Conservation (phyloP, 148 eudicot genomes). For the Vaccinium vitisidaea region DNA sequence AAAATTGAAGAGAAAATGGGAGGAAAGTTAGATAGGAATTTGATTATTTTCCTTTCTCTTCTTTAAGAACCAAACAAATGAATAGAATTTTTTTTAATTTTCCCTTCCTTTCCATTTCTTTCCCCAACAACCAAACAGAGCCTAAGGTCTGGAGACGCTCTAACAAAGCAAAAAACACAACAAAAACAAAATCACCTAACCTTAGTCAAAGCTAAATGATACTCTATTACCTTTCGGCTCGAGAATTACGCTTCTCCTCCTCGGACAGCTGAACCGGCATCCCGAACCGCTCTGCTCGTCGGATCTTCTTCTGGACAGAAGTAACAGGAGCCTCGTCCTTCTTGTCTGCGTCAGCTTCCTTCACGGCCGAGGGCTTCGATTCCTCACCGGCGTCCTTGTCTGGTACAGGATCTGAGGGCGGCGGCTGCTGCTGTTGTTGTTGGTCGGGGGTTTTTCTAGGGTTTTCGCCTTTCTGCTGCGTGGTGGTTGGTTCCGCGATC, state of each 20-base stretch:
- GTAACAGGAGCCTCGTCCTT: slow-evolving; percentile 22
- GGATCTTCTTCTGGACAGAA: slow-evolving; percentile 59
- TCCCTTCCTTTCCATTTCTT: too few species aligned
- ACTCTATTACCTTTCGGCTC: slow-evolving; percentile 61
- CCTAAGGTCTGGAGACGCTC: too few species aligned
- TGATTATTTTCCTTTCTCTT: too few species aligned
- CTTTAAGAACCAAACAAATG: too few species aligned
- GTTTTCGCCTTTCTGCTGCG: slow-evolving; percentile 27
- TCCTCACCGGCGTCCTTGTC: slow-evolving; percentile 17
- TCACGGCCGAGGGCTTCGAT: slow-evolving; percentile 26
- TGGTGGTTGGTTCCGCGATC: slow-evolving; percentile 3
- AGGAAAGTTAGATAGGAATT: too few species aligned
- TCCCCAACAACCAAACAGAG: too few species aligned
- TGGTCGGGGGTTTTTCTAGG: slow-evolving; percentile 29
- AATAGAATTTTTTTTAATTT: too few species aligned
- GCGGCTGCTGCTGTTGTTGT: slow-evolving; percentile 5
- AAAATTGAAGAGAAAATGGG: too few species aligned
- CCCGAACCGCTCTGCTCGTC: slow-evolving; percentile 83
- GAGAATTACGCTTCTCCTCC: slow-evolving; percentile 68
- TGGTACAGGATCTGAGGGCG: neutral
- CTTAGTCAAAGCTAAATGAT: neutral
- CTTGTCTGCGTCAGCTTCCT: slow-evolving; percentile 7
- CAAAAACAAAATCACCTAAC: neutral
- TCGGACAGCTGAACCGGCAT: slow-evolving; percentile 74
- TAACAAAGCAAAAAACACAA: neutral